Percentiles rank a stretch among this genome's conserved stretches.
Conservation (phyloP, 208 protist genomes). For the Leishmania braziliensis region DNA sequence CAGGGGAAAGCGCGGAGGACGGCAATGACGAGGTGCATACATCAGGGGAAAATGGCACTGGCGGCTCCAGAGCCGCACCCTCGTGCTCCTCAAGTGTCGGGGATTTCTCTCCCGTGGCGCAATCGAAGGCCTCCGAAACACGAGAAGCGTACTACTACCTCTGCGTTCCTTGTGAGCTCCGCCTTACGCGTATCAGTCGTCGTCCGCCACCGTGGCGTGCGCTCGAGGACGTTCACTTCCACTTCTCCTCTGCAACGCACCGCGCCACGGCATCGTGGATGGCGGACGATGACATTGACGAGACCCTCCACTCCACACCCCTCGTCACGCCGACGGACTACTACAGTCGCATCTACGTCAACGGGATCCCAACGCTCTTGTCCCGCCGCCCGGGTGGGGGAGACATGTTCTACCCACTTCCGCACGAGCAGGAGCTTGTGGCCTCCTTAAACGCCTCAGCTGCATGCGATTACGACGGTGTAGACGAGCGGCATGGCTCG, state of each 20-base stretch:
- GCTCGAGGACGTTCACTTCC: slow-evolving; percentile 85
- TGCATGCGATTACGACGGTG: not conserved
- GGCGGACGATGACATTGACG: slow-evolving; percentile 73
- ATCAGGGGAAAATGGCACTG: not conserved
- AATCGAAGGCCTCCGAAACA: slow-evolving; percentile 7
- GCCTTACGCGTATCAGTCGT: slow-evolving; percentile 48
- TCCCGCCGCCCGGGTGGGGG: slow-evolving; percentile 76
- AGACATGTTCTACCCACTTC: slow-evolving; percentile 86
- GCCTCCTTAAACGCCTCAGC: not conserved
- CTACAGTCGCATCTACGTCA: slow-evolving; percentile 78
- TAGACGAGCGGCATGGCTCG: not conserved
- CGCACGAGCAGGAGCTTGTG: slow-evolving; percentile 54
- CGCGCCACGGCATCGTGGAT: slow-evolving; percentile 72
- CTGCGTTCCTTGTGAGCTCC: slow-evolving; percentile 82
- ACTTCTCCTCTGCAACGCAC: slow-evolving; percentile 79
- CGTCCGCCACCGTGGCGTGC: slow-evolving; percentile 47
- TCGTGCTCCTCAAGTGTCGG: not conserved
- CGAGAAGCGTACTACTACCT: slow-evolving; percentile 84
- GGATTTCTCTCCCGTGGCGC: not conserved
- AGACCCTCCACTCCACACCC: slow-evolving; percentile 49
- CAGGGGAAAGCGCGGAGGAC: not conserved
- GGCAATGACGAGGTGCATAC: not conserved
- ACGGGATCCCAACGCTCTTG: slow-evolving; percentile 76
- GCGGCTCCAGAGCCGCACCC: not conserved
- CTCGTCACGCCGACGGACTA: slow-evolving; percentile 13